These are phyloP conservation scores for Penstemon barbatus DNA, from an alignment of 257 asterid species.

Conservation along the genomic window DNA sequence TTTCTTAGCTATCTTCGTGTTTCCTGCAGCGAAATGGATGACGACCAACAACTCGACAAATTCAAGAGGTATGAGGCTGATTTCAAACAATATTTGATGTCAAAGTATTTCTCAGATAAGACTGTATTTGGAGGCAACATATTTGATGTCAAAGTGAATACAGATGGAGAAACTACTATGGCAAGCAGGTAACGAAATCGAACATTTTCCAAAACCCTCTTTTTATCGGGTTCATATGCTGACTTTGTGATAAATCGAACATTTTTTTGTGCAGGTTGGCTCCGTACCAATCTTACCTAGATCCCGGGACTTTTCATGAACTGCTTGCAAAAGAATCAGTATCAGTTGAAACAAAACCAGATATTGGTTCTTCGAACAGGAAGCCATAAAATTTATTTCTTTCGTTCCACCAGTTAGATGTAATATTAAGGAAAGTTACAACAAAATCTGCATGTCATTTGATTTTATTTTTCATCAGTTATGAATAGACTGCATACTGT, in stretches of 20 bases:
- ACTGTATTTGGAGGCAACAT: conserved; percentile 77
- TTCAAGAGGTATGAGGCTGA: conserved; percentile 66
- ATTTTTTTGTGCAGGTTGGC: conserved; percentile 45
- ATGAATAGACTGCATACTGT: too few relatives aligned
- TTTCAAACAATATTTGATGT: conserved; percentile 49
- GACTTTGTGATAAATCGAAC: not conserved
- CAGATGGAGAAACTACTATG: conserved; percentile 67
- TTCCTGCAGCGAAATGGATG: conserved; percentile 37
- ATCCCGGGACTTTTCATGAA: conserved; percentile 54
- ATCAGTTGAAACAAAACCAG: conserved; percentile 42
- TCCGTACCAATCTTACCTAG: conserved; percentile 61
- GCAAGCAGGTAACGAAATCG: conserved; percentile 66
- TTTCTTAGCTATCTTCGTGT: not conserved
- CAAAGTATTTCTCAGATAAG: conserved; percentile 88
- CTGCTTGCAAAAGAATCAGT: conserved; percentile 43
- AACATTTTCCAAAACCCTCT: conserved; percentile 7
- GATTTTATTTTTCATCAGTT: too few relatives aligned
- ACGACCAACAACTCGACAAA: conserved; percentile 48
- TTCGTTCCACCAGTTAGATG: too few relatives aligned
- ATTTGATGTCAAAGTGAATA: conserved; percentile 35
- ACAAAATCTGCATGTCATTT: too few relatives aligned
- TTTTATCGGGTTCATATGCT: conserved; percentile 10
- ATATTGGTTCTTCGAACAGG: conserved; percentile 45
- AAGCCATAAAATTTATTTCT: conserved; percentile 30
- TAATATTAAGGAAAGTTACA: too few relatives aligned